Conservation (phyloP, 768 basidiomycete genomes). For the Fomitopsis serialis region DNA sequence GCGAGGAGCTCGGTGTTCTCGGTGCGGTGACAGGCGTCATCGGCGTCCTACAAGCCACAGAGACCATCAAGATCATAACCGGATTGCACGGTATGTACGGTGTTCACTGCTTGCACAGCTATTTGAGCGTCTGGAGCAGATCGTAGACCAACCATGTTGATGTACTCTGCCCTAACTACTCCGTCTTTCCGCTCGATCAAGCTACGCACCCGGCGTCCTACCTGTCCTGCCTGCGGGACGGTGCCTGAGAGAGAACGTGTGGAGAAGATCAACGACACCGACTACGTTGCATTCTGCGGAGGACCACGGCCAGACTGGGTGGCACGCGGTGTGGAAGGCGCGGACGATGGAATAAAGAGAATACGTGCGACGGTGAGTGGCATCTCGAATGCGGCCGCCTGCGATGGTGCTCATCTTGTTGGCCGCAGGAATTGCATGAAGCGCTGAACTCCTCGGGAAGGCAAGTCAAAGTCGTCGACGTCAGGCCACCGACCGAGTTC, state of each 20-base stretch:
- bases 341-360: slow-evolving; percentile 7
- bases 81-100: slow-evolving; percentile 53
- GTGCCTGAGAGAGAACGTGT: slow-evolving; percentile 30
- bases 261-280: slow-evolving; percentile 48
- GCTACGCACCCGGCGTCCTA: slow-evolving; percentile 62
- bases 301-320: slow-evolving; percentile 66
- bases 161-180: slow-evolving; percentile 66
- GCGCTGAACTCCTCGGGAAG: slow-evolving; percentile 25
- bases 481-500: slow-evolving; percentile 74
- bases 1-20: slow-evolving; percentile 85
- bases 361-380: slow-evolving; percentile 28
- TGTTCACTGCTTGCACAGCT: background rate
- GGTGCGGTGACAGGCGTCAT: slow-evolving; percentile 88
- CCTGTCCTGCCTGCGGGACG: slow-evolving; percentile 72
- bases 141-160: slow-evolving; percentile 54
- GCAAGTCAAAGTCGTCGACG: slow-evolving; percentile 56
- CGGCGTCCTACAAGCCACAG: slow-evolving; percentile 84
- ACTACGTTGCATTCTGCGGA: slow-evolving; percentile 88
- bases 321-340: slow-evolving; percentile 34
- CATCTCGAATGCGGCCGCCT: background rate
- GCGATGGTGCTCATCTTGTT: background rate
- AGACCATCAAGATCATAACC: slow-evolving; percentile 74
- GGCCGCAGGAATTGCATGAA: slow-evolving; percentile 43
- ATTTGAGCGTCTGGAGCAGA: slow-evolving; percentile 32
- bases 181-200: slow-evolving; percentile 82